Conservation (phyloP, 2,329 filamentous ascomycete genomes). For the Rhynchosporium secalis region DNA sequence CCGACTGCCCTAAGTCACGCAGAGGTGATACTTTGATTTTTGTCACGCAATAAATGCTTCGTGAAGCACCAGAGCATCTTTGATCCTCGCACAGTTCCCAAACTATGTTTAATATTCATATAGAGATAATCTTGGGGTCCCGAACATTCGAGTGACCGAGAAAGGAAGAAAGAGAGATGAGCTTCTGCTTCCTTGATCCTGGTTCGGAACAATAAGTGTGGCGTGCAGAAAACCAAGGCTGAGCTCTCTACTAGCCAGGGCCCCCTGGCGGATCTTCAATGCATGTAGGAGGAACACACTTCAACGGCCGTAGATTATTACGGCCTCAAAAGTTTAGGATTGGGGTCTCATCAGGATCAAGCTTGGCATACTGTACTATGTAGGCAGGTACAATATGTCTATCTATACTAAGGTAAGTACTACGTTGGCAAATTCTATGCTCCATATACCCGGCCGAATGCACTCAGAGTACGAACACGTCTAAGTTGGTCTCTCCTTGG, state of each 20-base stretch:
- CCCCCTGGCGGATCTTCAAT: slow-evolving; percentile 16
- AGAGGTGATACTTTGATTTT: neutral
- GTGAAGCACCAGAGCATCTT: neutral
- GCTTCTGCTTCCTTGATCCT: neutral
- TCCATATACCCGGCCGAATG: no score
- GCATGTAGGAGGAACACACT: slow-evolving; percentile 17
- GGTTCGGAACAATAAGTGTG: slow-evolving; percentile 15
- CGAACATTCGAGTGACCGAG: neutral
- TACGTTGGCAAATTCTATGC: no score
- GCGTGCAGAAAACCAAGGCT: slow-evolving; percentile 21
- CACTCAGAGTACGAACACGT: neutral
- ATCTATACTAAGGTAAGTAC: no score
- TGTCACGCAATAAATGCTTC: neutral
- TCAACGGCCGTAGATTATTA: slow-evolving; percentile 14
- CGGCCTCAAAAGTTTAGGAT: neutral
- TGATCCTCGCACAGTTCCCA: neutral
- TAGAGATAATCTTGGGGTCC: neutral
- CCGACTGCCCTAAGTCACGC: neutral
- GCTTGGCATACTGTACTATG: neutral
- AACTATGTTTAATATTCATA: neutral
- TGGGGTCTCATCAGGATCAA: neutral
- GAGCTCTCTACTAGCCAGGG: slow-evolving; percentile 18
- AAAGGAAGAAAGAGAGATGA: neutral
- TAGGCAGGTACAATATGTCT: no score
- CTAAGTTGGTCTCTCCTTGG: no score